A percentile compares a stretch with the other conserved stretches of the same genome.
phyloP scores from a whole-genome alignment of 345 rosid species.

The Lepidium africanum region DNA sequence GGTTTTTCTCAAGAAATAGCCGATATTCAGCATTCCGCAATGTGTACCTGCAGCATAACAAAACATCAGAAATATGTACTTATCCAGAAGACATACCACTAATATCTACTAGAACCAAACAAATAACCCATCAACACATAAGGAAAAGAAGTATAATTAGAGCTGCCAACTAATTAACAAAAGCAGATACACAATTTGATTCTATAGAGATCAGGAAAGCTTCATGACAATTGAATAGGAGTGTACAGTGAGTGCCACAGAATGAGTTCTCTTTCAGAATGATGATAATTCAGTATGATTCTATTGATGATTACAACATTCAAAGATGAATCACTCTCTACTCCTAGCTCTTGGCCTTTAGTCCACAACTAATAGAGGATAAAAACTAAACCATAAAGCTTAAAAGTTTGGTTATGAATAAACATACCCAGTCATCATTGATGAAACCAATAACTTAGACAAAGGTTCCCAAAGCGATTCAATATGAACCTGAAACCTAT shows the following conservation, averaged over 20 bases:
- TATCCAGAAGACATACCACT: background rate
- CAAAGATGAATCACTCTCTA: background rate
- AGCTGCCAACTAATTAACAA: background rate
- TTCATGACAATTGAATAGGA: background rate
- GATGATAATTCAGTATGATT: background rate
- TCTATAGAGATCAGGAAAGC: background rate
- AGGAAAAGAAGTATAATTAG: background rate
- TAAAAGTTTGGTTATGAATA: background rate
- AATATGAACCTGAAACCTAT: slow-evolving; percentile 78
- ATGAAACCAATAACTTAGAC: slow-evolving; percentile 77
- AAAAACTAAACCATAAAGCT: background rate
- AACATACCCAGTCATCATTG: slow-evolving; percentile 98
- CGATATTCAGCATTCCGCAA: slow-evolving; percentile 86
- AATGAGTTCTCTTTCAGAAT: background rate
- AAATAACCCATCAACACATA: background rate
- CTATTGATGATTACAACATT: background rate
- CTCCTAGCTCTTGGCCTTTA: background rate
- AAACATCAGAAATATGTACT: background rate
- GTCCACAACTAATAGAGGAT: background rate
- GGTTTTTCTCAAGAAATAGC: slow-evolving; percentile 84
- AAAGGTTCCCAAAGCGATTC: slow-evolving; percentile 94
- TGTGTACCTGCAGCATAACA: slow-evolving; percentile 55
- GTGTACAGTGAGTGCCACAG: background rate
- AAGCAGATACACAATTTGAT: background rate
- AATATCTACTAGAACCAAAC: background rate